A percentile compares a stretch with the other conserved stretches of the same genome.
Conservation (phyloP, 2,329 filamentous ascomycete species). For the Cadophora luteo-olivacea region DNA sequence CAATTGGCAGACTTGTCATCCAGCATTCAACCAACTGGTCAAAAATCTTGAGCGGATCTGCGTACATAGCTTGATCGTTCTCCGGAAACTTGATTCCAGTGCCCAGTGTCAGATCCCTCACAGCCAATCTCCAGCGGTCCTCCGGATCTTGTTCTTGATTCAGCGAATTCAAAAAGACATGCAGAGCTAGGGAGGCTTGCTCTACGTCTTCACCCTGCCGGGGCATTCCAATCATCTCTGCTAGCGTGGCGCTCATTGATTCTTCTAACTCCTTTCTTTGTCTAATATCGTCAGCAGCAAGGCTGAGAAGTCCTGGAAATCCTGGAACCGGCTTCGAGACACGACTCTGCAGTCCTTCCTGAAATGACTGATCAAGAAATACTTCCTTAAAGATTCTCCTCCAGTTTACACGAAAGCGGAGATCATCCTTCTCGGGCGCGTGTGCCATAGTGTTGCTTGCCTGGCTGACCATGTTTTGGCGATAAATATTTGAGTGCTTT, state of each 20-base stretch:
- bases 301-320: slow-evolving; percentile 28
- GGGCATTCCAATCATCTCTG: not conserved
- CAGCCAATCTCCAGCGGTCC: slow-evolving; percentile 26
- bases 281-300: slow-evolving; percentile 24
- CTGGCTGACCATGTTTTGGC: not conserved
- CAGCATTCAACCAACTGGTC: slow-evolving; percentile 42
- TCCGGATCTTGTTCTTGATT: slow-evolving; percentile 27
- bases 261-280: slow-evolving; percentile 26
- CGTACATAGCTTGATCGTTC: slow-evolving; percentile 6
- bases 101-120: slow-evolving; percentile 34
- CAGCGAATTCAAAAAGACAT: slow-evolving; percentile 35
- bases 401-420: slow-evolving; percentile 34
- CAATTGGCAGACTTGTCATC: slow-evolving; percentile 40
- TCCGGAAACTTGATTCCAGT: slow-evolving; percentile 25
- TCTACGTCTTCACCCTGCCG: slow-evolving; percentile 36
- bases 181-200: slow-evolving; percentile 32
- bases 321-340: slow-evolving; percentile 3
- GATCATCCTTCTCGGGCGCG: slow-evolving; percentile 19
- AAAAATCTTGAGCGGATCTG: slow-evolving; percentile 40
- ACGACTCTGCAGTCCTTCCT: not conserved
- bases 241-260: not conserved
- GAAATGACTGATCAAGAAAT: slow-evolving; percentile 8
- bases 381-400: slow-evolving; percentile 29
- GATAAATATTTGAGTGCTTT: slow-evolving; percentile 8
- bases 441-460: not conserved